Evolutionary conservation across 345 rosid genomes (phyloP), one percentile per base, ranked within the genome.

Genomic region (Melastoma malabathricum): DNA sequence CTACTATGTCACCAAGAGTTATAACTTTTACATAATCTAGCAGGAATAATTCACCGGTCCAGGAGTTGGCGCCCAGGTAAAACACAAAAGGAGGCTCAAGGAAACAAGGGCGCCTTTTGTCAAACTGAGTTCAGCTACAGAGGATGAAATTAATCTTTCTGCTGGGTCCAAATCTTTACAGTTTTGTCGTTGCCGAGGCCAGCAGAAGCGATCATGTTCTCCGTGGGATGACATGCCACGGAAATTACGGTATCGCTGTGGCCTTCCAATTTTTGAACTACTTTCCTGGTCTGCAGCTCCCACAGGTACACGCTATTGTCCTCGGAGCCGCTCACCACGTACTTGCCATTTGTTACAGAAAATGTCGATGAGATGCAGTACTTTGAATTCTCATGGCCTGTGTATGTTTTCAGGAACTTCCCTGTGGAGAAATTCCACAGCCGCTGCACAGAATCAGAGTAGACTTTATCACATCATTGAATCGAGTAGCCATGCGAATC

Each of bases 181-280:
- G 81, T 68, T 64, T 77, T 80, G 77, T 87, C 98, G 52, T 69
- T 74, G 51, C 76, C 81, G 2, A 87, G 84, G 10, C 95, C 82
- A 41, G 81, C 95, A 17, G 98, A 92, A 19, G 97, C 95, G 0
- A 92, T 84, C 68, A 87, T 60, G 71, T 81, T 92, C 68, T 77
- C 79, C 0, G 67, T 75, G 0, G 97, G 97, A 59, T 87, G 95
- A 53, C 90, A 92, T 23, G 97, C 79, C 18, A 92, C 94, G 7
- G 78, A 77, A 66, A 87, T 65, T 43, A 87, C 95, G 0, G 84
- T 56, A 59, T 87, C 98, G 10, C 77, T 81, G 48, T 92, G 98
- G 44, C 97, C 95, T 73, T 92, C 89, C 68, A 92, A 72, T 68
- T 83, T 92, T 78, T 92, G 98, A 59, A 87, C 76, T 52, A 83